Conservation (phyloP, 768 basidiomycete genomes). For the Suillus spraguei region DNA sequence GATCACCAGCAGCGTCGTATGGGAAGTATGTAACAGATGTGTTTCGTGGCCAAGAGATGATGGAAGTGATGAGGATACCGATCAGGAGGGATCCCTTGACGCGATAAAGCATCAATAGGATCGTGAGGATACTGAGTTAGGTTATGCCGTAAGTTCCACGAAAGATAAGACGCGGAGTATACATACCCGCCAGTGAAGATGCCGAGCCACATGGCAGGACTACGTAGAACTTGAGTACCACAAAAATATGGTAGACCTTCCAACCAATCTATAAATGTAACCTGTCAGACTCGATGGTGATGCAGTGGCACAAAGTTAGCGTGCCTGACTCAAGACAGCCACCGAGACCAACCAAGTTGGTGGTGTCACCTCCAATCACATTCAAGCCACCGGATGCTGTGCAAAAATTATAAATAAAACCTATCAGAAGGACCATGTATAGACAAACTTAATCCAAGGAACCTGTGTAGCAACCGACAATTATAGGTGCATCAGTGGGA, state of each 20-base stretch:
- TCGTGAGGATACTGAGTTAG: slow-evolving; percentile 62
- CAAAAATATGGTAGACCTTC: slow-evolving; percentile 61
- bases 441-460: slow-evolving; percentile 70
- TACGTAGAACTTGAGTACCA: slow-evolving; percentile 60
- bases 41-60: slow-evolving; percentile 87
- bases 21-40: slow-evolving; percentile 85
- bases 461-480: slow-evolving; percentile 39
- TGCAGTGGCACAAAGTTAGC: slow-evolving; percentile 7
- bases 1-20: slow-evolving; percentile 65
- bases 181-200: slow-evolving; percentile 80
- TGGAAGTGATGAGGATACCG: slow-evolving; percentile 81
- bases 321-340: slow-evolving; percentile 63
- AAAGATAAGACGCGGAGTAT: slow-evolving; percentile 1
- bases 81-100: slow-evolving; percentile 82
- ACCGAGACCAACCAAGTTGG: slow-evolving; percentile 74
- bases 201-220: slow-evolving; percentile 87
- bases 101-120: slow-evolving; percentile 82
- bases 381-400: slow-evolving; percentile 67
- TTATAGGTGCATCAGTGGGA: slow-evolving; percentile 18
- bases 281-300: slow-evolving; percentile 15
- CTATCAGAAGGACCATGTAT: neutral
- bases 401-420: slow-evolving; percentile 12
- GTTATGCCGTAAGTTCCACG: slow-evolving; percentile 11
- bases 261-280: slow-evolving; percentile 41
- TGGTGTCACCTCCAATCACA: slow-evolving; percentile 73